A percentile compares a stretch with the other conserved stretches of the same genome.
These are phyloP conservation scores for Phragmites australis DNA, from an alignment of 176 grass and related monocot genomes.

Conservation along the genomic window DNA sequence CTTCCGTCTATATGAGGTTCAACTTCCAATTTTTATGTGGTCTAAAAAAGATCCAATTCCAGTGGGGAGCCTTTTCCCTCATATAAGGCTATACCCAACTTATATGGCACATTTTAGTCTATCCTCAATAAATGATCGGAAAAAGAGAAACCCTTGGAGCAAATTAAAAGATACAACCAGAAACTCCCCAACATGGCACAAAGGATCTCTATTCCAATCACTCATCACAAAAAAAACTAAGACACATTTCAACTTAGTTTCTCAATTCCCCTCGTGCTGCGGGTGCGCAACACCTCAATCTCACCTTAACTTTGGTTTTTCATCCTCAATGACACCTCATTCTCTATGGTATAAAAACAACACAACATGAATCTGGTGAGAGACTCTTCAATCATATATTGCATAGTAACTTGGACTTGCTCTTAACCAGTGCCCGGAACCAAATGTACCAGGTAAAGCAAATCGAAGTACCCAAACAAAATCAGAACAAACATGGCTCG, in stretches of 20 bases:
- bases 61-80: too few relatives aligned
- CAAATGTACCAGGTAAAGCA: neutral
- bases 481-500: neutral
- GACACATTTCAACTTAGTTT: too few relatives aligned
- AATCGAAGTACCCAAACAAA: neutral
- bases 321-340: too few relatives aligned
- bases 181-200: neutral
- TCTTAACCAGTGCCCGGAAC: neutral
- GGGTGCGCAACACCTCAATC: neutral
- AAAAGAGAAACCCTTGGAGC: neutral
- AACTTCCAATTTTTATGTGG: too few relatives aligned
- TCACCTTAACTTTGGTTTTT: too few relatives aligned
- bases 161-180: conserved; percentile 21
- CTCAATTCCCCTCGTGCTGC: neutral
- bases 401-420: neutral
- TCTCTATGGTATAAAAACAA: conserved; percentile 6
- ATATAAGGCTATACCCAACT: too few relatives aligned
- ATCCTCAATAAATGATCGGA: neutral
- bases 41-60: too few relatives aligned
- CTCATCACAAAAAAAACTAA: too few relatives aligned
- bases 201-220: neutral
- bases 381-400: neutral
- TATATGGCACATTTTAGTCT: too few relatives aligned
- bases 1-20: too few relatives aligned
- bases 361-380: neutral